These are phyloP conservation scores for Gilbertella persicaria DNA, from an alignment of 371 early-diverging fungal species.

Conservation along the genomic window DNA sequence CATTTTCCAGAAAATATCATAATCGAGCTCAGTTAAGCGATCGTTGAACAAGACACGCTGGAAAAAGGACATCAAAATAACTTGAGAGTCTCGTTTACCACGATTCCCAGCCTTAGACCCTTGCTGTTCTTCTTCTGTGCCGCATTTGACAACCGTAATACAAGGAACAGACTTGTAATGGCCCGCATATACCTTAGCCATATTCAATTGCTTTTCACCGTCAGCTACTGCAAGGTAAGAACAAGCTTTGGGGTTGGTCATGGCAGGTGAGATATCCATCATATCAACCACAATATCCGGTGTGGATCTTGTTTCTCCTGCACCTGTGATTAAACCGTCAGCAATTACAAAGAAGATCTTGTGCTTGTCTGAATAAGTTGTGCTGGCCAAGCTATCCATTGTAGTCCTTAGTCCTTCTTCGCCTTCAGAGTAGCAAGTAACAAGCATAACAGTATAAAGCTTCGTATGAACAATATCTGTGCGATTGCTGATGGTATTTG, in stretches of 20 bases:
- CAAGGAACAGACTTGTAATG: conserved; percentile 87
- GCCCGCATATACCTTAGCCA: conserved; percentile 94
- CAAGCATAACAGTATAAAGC: conserved; percentile 58
- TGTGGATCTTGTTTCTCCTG: conserved; percentile 48
- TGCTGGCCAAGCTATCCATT: conserved; percentile 81
- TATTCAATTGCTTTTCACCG: conserved; percentile 91
- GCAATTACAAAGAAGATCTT: conserved; percentile 53
- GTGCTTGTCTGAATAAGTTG: conserved; percentile 61
- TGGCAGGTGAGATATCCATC: conserved; percentile 61
- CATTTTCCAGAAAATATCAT: conserved; percentile 93
- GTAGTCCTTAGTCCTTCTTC: conserved; percentile 76
- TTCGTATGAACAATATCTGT: conserved; percentile 48
- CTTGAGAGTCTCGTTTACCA: conserved; percentile 99
- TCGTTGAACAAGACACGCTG: conserved; percentile 91
- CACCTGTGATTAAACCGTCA: conserved; percentile 49
- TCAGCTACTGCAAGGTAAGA: conserved; percentile 91
- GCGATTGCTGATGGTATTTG: conserved; percentile 63
- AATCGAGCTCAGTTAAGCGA: conserved; percentile 93
- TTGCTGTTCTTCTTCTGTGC: conserved; percentile 32
- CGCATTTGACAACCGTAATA: conserved; percentile 66
- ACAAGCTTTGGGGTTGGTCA: conserved; percentile 59
- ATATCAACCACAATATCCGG: conserved; percentile 68
- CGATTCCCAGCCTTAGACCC: conserved; percentile 88
- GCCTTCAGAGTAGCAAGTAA: conserved; percentile 81
- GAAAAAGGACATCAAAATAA: conserved; percentile 97